phyloP scores from a whole-genome alignment of 2,329 filamentous ascomycete species.

The Botrytis sinoallii region DNA sequence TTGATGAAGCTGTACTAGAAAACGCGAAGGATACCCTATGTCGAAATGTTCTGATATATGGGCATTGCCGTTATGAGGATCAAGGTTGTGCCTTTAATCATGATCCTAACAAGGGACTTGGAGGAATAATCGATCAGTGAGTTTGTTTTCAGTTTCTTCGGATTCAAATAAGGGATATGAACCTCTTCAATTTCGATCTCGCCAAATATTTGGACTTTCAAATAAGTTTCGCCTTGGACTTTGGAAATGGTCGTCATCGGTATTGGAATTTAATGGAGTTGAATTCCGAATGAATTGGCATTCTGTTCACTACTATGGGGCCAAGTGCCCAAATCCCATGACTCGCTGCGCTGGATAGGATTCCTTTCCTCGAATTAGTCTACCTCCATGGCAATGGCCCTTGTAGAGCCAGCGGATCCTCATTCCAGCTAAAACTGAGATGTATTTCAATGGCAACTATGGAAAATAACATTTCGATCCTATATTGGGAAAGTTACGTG shows the following conservation, averaged over 20 bases:
- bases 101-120: slow-evolving; percentile 62
- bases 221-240: neutral
- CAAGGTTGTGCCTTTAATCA: slow-evolving; percentile 88
- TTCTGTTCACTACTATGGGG: neutral
- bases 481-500: neutral
- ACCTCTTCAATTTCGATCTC: neutral
- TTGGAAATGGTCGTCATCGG: neutral
- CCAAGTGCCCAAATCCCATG: neutral
- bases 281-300: neutral
- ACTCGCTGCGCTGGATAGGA: neutral
- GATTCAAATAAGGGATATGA: neutral
- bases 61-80: slow-evolving; percentile 88
- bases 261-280: neutral
- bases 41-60: slow-evolving; percentile 90
- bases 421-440: neutral
- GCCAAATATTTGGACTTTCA: neutral
- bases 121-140: slow-evolving; percentile 50
- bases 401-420: neutral
- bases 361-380: neutral
- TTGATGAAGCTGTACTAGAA: slow-evolving; percentile 47
- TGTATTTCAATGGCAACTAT: neutral
- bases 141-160: slow-evolving; percentile 35
- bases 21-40: slow-evolving; percentile 85
- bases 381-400: neutral
- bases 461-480: neutral